Evolutionary conservation across 225 moss, liverwort and hornwort species (phyloP), one percentile per base, ranked within the genome.

Genomic region (Pseudoscleropodium purum): DNA sequence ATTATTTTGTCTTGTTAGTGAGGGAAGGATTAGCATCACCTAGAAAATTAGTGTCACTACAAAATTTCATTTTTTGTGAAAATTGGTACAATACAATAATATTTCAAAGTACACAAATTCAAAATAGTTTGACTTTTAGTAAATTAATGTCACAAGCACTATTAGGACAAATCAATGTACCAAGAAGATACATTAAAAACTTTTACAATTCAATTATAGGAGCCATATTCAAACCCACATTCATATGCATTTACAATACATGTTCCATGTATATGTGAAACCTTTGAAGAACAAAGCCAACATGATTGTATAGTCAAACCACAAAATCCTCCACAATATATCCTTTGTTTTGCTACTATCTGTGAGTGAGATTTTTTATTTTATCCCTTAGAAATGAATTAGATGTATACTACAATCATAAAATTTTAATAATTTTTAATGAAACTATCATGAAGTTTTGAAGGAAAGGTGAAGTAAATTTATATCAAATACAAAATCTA

Each of bases 171-270:
- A 39, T 70, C 25, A 39, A 39, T 39, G 8, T 14, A 70, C 4
- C 39, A 70, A 70, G 4, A n/a, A 39, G 11, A 70, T 25, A 7
- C 1, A 39, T 7, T 24, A n/a, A n/a, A n/a, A n/a, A 13, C n/a
- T 24, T n/a, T n/a, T 69, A 69, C 1, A n/a, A 0, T 69, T 2
- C 0, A 39, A 8, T 24, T 7, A 4, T 39, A 39, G 25, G 14
- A 39, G 2, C 25, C 14, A 25, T 39, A 8, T 14, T 25, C 4
- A 39, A 39, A 14, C 1, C 39, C 57, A 56, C 56, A 56, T 56
- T 56, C 56, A 18, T 5, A 56, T 7, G 56, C n/a, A 23, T 69
- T 23, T n/a, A n/a, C n/a, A n/a, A n/a, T n/a, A n/a, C n/a, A n/a
- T n/a, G n/a, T n/a, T n/a, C n/a, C n/a, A n/a, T n/a, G n/a, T 13